Evolutionary conservation across 164 flowering plant species (phyloP).

Genomic region (Malania oleifera): DNA sequence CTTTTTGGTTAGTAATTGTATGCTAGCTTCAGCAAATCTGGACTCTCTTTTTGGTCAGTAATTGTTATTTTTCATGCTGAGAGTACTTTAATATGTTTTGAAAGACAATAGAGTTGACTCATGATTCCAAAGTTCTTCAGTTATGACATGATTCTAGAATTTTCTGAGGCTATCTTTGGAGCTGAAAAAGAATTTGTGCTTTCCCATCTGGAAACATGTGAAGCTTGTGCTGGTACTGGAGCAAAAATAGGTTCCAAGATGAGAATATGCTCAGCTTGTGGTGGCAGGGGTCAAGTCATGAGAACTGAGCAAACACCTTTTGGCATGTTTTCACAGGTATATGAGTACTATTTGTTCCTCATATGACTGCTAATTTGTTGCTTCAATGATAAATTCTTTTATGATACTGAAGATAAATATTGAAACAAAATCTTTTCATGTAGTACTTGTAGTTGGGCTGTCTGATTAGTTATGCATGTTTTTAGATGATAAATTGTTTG

Average conservation of each 20-base stretch:
- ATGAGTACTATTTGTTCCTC: not conserved
- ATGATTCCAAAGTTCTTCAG: conserved; percentile 47
- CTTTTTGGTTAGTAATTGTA: too few relatives aligned
- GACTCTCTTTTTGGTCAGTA: not conserved
- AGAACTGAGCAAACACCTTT: conserved; percentile 99
- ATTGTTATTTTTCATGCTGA: not conserved
- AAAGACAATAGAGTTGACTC: conserved; percentile 19
- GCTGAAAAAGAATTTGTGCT: conserved; percentile 86
- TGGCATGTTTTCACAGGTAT: conserved; percentile 94
- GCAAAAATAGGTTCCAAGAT: conserved; percentile 83
- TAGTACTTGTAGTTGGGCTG: not conserved
- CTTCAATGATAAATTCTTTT: not conserved
- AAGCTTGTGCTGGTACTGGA: conserved; percentile 80
- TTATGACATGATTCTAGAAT: conserved; percentile 77
- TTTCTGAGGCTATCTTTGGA: conserved; percentile 92
- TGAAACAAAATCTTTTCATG: not conserved
- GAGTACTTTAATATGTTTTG: not conserved
- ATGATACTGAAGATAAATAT: not conserved
- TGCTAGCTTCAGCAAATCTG: too few relatives aligned
- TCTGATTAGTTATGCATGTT: too few relatives aligned
- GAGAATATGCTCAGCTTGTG: conserved; percentile 96
- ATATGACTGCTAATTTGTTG: not conserved
- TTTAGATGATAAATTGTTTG: not conserved
- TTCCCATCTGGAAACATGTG: conserved; percentile 92
- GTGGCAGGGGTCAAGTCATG: conserved; percentile 99